Evolutionary conservation across 2,329 filamentous ascomycete species (phyloP).

Genomic region (Cladophialophora psammophila): DNA sequence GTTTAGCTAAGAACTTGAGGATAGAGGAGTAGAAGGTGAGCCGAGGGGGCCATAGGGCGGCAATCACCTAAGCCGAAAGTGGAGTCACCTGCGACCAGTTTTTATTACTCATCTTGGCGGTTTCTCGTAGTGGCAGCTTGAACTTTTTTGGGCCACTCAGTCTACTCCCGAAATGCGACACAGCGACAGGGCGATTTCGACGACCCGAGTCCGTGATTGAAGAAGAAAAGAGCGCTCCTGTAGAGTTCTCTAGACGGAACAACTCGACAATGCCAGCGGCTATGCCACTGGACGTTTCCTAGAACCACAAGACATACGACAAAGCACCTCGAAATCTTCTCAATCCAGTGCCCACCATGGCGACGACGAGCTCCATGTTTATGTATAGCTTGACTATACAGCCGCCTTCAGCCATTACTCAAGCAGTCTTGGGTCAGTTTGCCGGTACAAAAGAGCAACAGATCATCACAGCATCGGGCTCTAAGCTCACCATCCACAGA

Average conservation of each 20-base stretch:
- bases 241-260: background rate
- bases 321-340: background rate
- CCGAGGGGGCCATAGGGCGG: too few relatives aligned
- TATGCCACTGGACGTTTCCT: background rate
- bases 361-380: slow-evolving; percentile 98
- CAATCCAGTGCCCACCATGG: slow-evolving; percentile 68
- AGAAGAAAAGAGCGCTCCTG: background rate
- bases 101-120: too few relatives aligned
- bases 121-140: background rate
- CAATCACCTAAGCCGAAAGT: too few relatives aligned
- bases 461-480: slow-evolving; percentile 92
- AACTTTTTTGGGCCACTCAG: slow-evolving; percentile 3
- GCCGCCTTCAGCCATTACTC: slow-evolving; percentile 84
- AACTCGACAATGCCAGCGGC: background rate
- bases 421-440: slow-evolving; percentile 94
- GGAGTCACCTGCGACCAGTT: too few relatives aligned
- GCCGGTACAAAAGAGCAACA: slow-evolving; percentile 96
- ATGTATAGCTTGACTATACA: slow-evolving; percentile 97
- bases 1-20: too few relatives aligned
- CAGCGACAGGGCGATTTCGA: background rate
- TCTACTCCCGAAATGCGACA: background rate
- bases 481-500: slow-evolving; percentile 84
- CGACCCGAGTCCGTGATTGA: background rate
- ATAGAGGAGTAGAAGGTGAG: too few relatives aligned
- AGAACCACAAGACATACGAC: background rate